Evolutionary conservation across 176 grass and related monocot species (phyloP).

Genomic region (Cenchrus fungigraminus): DNA sequence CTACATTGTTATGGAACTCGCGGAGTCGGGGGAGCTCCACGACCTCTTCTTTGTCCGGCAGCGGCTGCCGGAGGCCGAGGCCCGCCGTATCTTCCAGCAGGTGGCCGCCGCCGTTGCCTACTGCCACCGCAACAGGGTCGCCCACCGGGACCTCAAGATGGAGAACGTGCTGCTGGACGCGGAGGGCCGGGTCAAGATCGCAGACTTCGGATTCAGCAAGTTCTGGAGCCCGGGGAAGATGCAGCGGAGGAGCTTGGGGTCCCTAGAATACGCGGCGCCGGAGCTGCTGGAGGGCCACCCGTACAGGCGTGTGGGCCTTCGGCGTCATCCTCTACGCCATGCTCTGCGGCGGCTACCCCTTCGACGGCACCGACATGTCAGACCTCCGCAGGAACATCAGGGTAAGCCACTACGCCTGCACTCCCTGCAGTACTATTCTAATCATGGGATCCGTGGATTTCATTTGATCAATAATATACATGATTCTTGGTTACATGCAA

Average conservation of each 20-base stretch:
- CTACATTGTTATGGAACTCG: too few species aligned
- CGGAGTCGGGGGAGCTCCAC: too few species aligned
- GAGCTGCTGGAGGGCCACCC: slow-evolving; percentile 57
- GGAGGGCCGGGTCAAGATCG: slow-evolving; percentile 55
- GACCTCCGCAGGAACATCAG: slow-evolving; percentile 53
- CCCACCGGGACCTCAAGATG: neutral
- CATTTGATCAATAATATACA: too few species aligned
- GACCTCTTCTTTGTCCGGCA: neutral
- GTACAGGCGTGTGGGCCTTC: slow-evolving; percentile 77
- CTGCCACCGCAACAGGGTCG: slow-evolving; percentile 75
- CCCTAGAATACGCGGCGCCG: slow-evolving; percentile 62
- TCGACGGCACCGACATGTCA: slow-evolving; percentile 57
- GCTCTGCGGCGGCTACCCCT: slow-evolving; percentile 71
- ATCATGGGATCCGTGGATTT: too few species aligned
- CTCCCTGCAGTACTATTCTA: too few species aligned
- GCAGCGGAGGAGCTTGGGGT: slow-evolving; percentile 57
- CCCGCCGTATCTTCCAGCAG: slow-evolving; percentile 64
- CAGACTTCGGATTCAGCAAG: slow-evolving; percentile 76
- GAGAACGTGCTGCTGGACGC: slow-evolving; percentile 75
- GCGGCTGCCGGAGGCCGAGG: slow-evolving; percentile 57
- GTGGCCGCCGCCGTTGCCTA: slow-evolving; percentile 59
- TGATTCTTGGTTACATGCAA: too few species aligned
- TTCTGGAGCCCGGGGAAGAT: slow-evolving; percentile 47
- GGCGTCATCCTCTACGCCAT: slow-evolving; percentile 75
- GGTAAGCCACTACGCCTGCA: too few species aligned